Conservation (phyloP, 2,329 filamentous ascomycete species). For the Colletotrichum gloeosporioides region DNA sequence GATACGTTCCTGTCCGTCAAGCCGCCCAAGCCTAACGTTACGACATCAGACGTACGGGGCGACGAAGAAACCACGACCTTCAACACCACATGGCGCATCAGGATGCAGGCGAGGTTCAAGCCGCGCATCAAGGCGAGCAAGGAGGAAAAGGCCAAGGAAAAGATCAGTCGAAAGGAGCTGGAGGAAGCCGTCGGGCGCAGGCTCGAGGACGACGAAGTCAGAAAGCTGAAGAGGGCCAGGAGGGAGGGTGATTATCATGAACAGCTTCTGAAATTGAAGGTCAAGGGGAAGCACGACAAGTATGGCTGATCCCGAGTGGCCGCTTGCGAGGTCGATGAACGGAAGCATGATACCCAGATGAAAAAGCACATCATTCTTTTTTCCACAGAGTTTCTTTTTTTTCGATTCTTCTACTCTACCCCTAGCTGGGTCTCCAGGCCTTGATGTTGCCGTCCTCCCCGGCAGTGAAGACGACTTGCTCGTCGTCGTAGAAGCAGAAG, state of each 20-base stretch:
- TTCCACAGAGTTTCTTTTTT: background rate
- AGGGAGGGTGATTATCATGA: constrained; percentile 92
- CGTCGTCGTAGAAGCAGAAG: constrained; percentile 68
- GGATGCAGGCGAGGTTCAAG: constrained; percentile 97
- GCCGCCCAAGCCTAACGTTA: constrained; percentile 54
- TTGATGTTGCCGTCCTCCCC: constrained; percentile 65
- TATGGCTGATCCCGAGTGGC: constrained; percentile 46
- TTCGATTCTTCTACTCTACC: background rate
- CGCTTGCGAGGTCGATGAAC: background rate
- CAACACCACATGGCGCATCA: constrained; percentile 76
- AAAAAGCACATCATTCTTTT: background rate
- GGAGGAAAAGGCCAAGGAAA: constrained; percentile 82
- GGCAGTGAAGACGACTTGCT: constrained; percentile 62
- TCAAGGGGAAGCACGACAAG: constrained; percentile 94
- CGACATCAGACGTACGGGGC: constrained; percentile 72
- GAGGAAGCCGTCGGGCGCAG: constrained; percentile 80
- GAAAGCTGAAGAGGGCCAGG: constrained; percentile 79
- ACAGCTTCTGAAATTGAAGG: constrained; percentile 81
- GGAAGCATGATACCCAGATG: constrained; percentile 12
- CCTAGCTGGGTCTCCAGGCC: constrained; percentile 52
- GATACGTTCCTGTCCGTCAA: constrained; percentile 73
- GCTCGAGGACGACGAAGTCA: constrained; percentile 86
- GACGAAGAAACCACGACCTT: constrained; percentile 73
- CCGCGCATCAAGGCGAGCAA: constrained; percentile 79
- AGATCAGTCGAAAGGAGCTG: constrained; percentile 84